Conservation (phyloP, 1,284 basidiomycete species). For the Singerocomus rubriflavus region DNA sequence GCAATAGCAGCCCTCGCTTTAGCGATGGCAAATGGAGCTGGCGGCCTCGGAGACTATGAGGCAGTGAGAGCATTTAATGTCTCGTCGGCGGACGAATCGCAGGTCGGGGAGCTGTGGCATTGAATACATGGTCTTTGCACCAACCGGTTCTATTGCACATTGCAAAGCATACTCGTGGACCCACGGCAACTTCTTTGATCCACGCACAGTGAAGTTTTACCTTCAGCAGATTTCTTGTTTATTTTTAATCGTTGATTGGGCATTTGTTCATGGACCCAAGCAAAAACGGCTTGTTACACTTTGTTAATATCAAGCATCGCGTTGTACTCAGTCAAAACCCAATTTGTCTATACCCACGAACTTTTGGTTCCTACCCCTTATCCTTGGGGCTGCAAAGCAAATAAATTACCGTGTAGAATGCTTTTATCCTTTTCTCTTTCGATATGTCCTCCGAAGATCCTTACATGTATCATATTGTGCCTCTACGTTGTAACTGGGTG, state of each 20-base stretch:
- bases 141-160: not conserved
- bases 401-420: constrained; percentile 20
- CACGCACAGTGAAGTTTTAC: constrained; percentile 3
- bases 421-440: constrained; percentile 14
- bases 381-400: constrained; percentile 6
- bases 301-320: constrained; percentile 31
- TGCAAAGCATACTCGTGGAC: constrained; percentile 1
- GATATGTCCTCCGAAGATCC: constrained; percentile 16
- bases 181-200: not conserved
- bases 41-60: constrained; percentile 60
- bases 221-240: constrained; percentile 25
- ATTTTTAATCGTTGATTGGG: constrained; percentile 26
- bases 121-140: constrained; percentile 27
- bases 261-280: constrained; percentile 20
- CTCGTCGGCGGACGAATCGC: constrained; percentile 38
- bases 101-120: constrained; percentile 65
- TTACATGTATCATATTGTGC: constrained; percentile 24
- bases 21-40: constrained; percentile 68
- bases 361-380: constrained; percentile 4
- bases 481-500: constrained; percentile 1
- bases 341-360: constrained; percentile 28
- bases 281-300: constrained; percentile 17
- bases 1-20: constrained; percentile 60
- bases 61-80: constrained; percentile 46
- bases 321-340: constrained; percentile 26